phyloP scores from a whole-genome alignment of 108 stramenopile species.

The Cyclotella choctawhatcheeana region DNA sequence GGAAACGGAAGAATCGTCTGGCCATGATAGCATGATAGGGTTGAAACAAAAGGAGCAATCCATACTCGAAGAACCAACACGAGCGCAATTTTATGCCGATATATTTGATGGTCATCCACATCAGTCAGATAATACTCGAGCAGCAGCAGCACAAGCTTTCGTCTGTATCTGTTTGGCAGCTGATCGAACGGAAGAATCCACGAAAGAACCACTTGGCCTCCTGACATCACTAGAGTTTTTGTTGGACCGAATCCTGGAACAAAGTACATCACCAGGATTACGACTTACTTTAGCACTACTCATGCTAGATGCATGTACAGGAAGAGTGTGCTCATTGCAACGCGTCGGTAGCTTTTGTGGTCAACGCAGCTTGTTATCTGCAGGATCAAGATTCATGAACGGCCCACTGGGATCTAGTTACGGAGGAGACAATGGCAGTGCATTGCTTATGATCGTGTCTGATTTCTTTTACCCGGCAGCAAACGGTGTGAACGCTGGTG shows the following conservation, averaged over 20 bases:
- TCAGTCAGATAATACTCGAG: conserved; percentile 72
- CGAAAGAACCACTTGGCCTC: conserved; percentile 63
- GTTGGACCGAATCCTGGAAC: conserved; percentile 69
- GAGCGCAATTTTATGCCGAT: conserved; percentile 70
- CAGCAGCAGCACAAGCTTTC: conserved; percentile 86
- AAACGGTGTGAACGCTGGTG: conserved; percentile 86
- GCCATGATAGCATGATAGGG: conserved; percentile 2
- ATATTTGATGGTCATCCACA: conserved; percentile 62
- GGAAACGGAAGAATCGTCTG: not conserved
- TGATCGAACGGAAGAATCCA: conserved; percentile 63
- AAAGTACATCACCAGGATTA: conserved; percentile 67
- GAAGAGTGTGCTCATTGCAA: conserved; percentile 87
- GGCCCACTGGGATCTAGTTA: conserved; percentile 82
- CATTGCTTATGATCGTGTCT: conserved; percentile 62
- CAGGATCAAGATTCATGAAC: conserved; percentile 67
- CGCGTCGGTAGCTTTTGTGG: conserved; percentile 76
- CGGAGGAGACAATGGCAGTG: conserved; percentile 84
- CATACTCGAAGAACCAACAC: conserved; percentile 45
- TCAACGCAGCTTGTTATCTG: conserved; percentile 59
- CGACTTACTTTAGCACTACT: conserved; percentile 77
- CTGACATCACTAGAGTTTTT: conserved; percentile 76
- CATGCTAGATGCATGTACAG: conserved; percentile 88
- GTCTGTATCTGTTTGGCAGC: conserved; percentile 82
- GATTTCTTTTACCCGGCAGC: conserved; percentile 75
- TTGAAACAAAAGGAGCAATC: conserved; percentile 32